phyloP scores from a whole-genome alignment of 2,329 filamentous ascomycete genomes.

The Didymella sp. region DNA sequence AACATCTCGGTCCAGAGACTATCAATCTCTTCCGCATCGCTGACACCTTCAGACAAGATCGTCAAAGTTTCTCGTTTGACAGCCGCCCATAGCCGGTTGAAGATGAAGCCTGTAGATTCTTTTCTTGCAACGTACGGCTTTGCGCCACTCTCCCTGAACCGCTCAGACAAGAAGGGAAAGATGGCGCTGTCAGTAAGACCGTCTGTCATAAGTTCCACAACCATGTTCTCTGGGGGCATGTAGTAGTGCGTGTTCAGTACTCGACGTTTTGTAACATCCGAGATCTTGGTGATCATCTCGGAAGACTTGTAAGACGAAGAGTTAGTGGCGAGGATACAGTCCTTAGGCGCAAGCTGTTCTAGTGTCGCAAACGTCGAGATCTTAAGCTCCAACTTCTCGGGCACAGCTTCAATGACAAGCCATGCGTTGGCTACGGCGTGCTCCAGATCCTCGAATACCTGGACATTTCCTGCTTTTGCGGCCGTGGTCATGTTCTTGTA shows the following conservation, averaged over 20 bases:
- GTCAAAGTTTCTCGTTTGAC: constrained; percentile 61
- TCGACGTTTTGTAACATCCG: constrained; percentile 43
- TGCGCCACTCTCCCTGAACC: constrained; percentile 52
- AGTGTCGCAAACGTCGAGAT: constrained; percentile 57
- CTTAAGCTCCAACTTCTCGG: constrained; percentile 60
- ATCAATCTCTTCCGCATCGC: constrained; percentile 59
- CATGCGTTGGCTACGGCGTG: constrained; percentile 56
- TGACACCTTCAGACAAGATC: constrained; percentile 60
- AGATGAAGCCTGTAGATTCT: constrained; percentile 62
- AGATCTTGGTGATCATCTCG: constrained; percentile 57
- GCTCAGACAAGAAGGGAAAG: constrained; percentile 56
- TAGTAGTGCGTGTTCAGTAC: constrained; percentile 59
- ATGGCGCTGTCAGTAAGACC: constrained; percentile 54
- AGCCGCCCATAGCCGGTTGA: constrained; percentile 65
- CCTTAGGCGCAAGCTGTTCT: constrained; percentile 51
- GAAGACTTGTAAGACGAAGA: constrained; percentile 61
- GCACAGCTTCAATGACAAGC: constrained; percentile 63
- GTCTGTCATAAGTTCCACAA: constrained; percentile 63
- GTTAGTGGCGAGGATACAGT: constrained; percentile 61
- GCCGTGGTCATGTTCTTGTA: constrained; percentile 15
- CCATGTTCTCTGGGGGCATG: constrained; percentile 54
- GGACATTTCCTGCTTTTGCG: constrained; percentile 5
- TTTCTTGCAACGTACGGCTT: constrained; percentile 54
- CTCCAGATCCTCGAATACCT: constrained; percentile 46
- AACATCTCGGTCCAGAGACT: constrained; percentile 55